Evolutionary conservation across 352 stramenopile genomes (phyloP).

Genomic region (Elongisporangium undulatum): DNA sequence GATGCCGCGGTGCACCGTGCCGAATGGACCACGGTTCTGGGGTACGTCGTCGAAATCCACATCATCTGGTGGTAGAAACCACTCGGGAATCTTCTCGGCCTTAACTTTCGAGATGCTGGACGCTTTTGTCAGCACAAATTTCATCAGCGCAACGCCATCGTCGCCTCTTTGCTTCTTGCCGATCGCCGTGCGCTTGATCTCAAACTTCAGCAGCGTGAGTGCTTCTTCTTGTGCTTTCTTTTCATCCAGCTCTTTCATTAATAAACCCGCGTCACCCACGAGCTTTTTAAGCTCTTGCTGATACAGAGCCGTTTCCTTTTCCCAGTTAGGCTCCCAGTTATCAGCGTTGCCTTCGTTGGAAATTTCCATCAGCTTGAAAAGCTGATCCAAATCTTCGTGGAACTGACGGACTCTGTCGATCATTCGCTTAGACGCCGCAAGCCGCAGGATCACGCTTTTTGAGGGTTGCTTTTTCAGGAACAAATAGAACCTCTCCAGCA

Average conservation of each 20-base stretch:
- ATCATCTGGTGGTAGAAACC: constrained; percentile 14
- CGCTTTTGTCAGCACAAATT: background rate
- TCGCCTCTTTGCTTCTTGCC: background rate
- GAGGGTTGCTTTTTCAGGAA: constrained; percentile 17
- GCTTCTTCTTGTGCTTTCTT: constrained; percentile 16
- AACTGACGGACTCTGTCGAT: constrained; percentile 9
- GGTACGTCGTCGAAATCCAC: constrained; percentile 8
- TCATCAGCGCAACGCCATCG: too few species aligned
- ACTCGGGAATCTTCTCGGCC: constrained; percentile 6
- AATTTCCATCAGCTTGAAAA: constrained; percentile 21
- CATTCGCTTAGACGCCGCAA: constrained; percentile 17
- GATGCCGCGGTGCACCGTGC: constrained; percentile 12
- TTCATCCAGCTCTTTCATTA: constrained; percentile 16
- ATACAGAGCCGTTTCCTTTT: constrained; percentile 2
- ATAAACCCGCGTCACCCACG: constrained; percentile 7
- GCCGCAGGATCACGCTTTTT: constrained; percentile 10
- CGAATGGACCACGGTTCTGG: constrained; percentile 12
- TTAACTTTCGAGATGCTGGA: background rate
- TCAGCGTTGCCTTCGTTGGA: constrained; percentile 18
- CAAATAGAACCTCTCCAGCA: constrained; percentile 9
- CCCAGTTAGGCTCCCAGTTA: constrained; percentile 17
- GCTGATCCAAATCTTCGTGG: constrained; percentile 21
- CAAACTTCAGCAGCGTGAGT: constrained; percentile 12
- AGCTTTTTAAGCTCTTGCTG: constrained; percentile 4
- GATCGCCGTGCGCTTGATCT: constrained; percentile 5